phyloP scores from a whole-genome alignment of 768 basidiomycete species.

The Suillus placidus region DNA sequence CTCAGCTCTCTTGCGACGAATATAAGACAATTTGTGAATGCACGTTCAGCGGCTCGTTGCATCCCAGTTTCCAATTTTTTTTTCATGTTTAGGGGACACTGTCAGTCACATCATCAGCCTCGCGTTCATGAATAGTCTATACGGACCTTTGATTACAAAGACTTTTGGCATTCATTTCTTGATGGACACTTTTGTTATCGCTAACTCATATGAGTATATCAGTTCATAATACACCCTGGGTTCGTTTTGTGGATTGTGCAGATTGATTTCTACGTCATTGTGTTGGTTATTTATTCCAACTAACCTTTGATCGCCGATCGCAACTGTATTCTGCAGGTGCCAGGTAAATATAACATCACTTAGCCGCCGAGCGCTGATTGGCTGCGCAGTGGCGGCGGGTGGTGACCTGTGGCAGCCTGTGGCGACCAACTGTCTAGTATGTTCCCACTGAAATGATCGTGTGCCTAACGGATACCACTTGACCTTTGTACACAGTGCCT shows the following conservation, averaged over 20 bases:
- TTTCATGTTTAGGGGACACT: neutral
- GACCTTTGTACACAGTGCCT: neutral
- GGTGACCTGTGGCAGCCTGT: too few relatives aligned
- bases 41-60: neutral
- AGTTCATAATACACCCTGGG: neutral
- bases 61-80: neutral
- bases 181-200: constrained; percentile 3
- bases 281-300: neutral
- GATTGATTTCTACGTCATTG: constrained; percentile 1
- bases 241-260: neutral
- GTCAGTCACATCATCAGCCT: neutral
- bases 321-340: neutral
- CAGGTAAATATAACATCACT: neutral
- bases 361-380: neutral
- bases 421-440: neutral
- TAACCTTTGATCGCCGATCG: constrained; percentile 2
- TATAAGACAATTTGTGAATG: constrained; percentile 5
- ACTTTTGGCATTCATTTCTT: constrained; percentile 2
- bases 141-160: constrained; percentile 1
- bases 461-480: neutral
- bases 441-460: neutral
- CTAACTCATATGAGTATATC: constrained; percentile 3
- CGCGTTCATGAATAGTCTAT: neutral
- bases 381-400: neutral
- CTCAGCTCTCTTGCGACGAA: constrained; percentile 35